Base-by-base conservation (phyloP, 768 basidiomycete genomes). In the Pleurotus tuber-regium region DNA sequence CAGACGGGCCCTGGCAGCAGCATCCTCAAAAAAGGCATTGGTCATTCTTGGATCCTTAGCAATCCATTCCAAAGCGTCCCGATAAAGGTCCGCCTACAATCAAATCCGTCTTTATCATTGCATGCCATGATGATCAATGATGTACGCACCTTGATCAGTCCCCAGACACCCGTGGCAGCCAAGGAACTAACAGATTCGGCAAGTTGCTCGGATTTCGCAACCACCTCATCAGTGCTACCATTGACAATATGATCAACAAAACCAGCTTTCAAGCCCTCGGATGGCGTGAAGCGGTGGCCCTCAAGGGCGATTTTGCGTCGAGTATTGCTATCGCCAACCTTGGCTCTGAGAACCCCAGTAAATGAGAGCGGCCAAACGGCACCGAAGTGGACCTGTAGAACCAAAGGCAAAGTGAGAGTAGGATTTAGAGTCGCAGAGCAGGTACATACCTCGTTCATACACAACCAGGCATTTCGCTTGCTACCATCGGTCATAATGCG, bases 401-500 rank as follows among this genome's bases (percentile, higher is more conserved):
- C 10, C n/a, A 51, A 16, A 30, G 36, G 10, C 11, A 33, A 11
- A 21, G 28, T 53, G 21, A 43, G 31, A 24, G 12, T 7, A 7
- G 9, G 43, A 40, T 39, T 23, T 31, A 33, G 24, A 40, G 19
- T 24, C 24, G n/a, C 42, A 33, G 44, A 21, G 16, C 21, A 24
- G 18, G 10, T 33, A 38, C 62, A 62, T 50, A 89, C 87, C 73
- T 96, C 94, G 62, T 96, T 98, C 93, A 97, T 96, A 64, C 86
- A 90, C 46, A 90, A 68, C 87, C 92, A 94, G 1, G 87, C 86
- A 61, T 85, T 83, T 25, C 84, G 84, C 58, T 77, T 79, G 59
- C 74, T 84, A 12, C 87, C 92, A 57, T 89, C 85, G 11, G 83
- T 89, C 85, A 95, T 93, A 50, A 96, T 77, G 33, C 93, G 82